Percentiles rank a stretch among this genome's conserved stretches.
Evolutionary conservation across 768 basidiomycete genomes (phyloP).

Genomic region (Lactifluus pinguis): DNA sequence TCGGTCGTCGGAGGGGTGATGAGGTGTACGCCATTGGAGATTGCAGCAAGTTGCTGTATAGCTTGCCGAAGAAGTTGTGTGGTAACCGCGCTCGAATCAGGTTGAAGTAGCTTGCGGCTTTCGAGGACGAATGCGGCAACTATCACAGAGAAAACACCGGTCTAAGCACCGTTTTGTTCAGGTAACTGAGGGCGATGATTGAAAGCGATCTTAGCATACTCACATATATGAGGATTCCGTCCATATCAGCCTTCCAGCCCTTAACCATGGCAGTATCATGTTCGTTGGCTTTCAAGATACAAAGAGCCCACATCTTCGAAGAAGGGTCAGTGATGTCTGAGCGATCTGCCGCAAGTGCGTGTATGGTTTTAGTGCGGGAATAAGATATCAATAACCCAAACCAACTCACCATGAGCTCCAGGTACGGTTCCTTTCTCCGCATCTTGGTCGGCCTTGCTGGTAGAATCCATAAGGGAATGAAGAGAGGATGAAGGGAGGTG

Average conservation of each 20-base stretch:
- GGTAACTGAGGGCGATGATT: not conserved
- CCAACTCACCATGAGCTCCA: not conserved
- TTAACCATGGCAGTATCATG: constrained; percentile 1
- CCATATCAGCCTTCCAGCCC: constrained; percentile 12
- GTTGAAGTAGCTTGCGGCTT: constrained; percentile 13
- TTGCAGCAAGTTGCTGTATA: not conserved
- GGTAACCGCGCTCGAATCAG: constrained; percentile 4
- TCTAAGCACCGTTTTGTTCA: not conserved
- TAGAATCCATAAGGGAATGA: not conserved
- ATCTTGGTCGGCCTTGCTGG: not conserved
- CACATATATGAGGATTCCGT: constrained; percentile 17
- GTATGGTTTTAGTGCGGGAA: not conserved
- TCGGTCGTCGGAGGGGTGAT: not conserved
- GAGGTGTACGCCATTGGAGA: not conserved
- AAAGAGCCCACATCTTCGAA: constrained; percentile 16
- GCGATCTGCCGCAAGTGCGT: not conserved
- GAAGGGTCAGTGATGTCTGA: not conserved
- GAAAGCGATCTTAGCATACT: not conserved
- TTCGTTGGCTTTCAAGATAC: not conserved
- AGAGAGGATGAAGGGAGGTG: not conserved
- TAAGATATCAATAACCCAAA: too few relatives aligned
- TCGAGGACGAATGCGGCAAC: constrained; percentile 17
- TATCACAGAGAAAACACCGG: constrained; percentile 17
- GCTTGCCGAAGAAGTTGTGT: not conserved
- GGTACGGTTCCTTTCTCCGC: not conserved